Base-by-base conservation (phyloP, 1,284 basidiomycete species). In the Pascua guehoae region DNA sequence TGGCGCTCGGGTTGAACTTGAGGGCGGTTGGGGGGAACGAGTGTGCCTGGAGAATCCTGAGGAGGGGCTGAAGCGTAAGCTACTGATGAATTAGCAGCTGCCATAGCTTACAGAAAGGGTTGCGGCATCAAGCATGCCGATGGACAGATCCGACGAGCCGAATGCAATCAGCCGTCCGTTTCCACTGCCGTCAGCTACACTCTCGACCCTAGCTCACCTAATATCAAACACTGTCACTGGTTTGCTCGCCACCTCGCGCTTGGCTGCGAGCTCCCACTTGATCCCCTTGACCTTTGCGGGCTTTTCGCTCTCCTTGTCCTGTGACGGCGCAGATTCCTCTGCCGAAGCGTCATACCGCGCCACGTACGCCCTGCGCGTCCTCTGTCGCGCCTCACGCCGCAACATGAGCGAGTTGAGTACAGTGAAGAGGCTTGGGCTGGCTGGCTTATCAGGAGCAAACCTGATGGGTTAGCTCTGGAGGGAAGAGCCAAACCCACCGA, bases 1-100 rank as follows among this genome's bases (percentile, higher is more conserved):
- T 84, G 14, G 87, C 87, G 5, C 85, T 81, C 0, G 91, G 88
- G 71, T 88, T 94, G 80, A 98, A 98, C 56, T 84, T 84, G 55
- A 98, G 78, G 1, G 88, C 86, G 0, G 95, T 98, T 1, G 91
- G 85, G 3, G 96, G 91, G 74, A 98, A 95, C 62, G 93, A 91
- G 75, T 98, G 96, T 0, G 94, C 89, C 73, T 91, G 89, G 49
- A 97, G 81, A 59, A 98, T 94, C 39, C 87, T 87, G 39, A 91
- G 78, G 10, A 94, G 76, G 0, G 93, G 91, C 91, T 96, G 64
- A 8, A 8, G 24, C 11, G 47, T 54, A 10, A 51, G 57, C 16
- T 36, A n/a, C n/a, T n/a, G n/a, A n/a, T n/a, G n/a, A n/a, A n/a
- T n/a, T n/a, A n/a, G 15, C 2, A 14, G 16, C 16, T 79, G 86